phyloP scores from a whole-genome alignment of 768 basidiomycete genomes.

The Leucosporidium creatinivorum region DNA sequence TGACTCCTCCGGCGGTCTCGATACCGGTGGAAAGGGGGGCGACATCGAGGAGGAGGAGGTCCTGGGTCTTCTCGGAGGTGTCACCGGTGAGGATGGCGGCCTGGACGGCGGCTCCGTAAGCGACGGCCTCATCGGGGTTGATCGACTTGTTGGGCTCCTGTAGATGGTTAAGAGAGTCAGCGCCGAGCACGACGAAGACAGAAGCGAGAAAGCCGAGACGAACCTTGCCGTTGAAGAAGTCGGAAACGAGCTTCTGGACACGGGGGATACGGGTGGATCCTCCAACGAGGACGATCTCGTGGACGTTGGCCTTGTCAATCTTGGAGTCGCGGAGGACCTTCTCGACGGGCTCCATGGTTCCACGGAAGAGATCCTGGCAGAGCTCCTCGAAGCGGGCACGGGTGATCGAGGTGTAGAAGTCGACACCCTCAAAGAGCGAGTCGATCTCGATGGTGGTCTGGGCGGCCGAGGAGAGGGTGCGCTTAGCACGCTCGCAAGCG shows the following conservation, averaged over 20 bases:
- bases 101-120: constrained; percentile 97
- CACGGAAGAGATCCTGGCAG: constrained; percentile 89
- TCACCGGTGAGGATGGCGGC: constrained; percentile 96
- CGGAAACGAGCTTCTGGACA: constrained; percentile 93
- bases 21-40: constrained; percentile 85
- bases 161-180: constrained; percentile 6
- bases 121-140: constrained; percentile 98
- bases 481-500: constrained; percentile 97
- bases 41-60: constrained; percentile 90
- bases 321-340: constrained; percentile 96
- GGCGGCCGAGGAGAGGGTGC: constrained; percentile 90
- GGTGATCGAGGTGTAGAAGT: constrained; percentile 96
- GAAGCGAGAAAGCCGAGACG: background rate
- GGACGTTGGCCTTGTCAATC: constrained; percentile 90
- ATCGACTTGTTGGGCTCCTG: constrained; percentile 99
- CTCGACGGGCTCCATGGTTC: constrained; percentile 90
- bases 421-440: constrained; percentile 93
- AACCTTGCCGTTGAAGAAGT: constrained; percentile 79
- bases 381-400: constrained; percentile 97
- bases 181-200: background rate
- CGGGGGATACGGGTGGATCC: constrained; percentile 98
- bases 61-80: constrained; percentile 95
- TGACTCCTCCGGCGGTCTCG: constrained; percentile 97
- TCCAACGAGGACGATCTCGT: constrained; percentile 96
- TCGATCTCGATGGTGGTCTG: constrained; percentile 98